Base-by-base conservation (phyloP, 1,284 basidiomycete genomes). In the Tremellales sp. region DNA sequence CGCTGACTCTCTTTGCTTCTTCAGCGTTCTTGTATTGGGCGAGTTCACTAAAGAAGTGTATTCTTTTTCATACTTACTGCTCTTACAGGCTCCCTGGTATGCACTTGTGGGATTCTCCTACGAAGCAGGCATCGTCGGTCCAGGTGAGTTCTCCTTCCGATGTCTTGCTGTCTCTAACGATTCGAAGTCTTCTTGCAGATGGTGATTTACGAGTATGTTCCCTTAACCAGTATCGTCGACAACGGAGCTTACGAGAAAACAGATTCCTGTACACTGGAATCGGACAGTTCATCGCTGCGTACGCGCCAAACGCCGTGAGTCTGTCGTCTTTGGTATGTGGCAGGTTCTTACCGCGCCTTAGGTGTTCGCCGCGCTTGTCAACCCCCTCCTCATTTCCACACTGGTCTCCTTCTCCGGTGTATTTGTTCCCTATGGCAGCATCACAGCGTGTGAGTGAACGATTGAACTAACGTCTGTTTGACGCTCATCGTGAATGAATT, bases 301-400 rank as follows among this genome's bases (percentile, higher is more conserved):
- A 50, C 31, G 50, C 51, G 7, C 53, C 53, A 0, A 47, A 43
- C 14, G 19, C 40, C 14, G 13, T 38, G 9, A 16, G 36, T 8
- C 43, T 12, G n/a, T 58, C 27, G 21, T 50, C 86, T 73, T 87
- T 75, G 74, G 46, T 3, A 48, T 42, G 25, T 43, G 54, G 16
- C 45, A 48, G 48, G 53, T 5, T 52, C 58, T 2, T 56, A 60
- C 42, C n/a, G 43, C 18, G 48, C 50, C 21, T 51, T 55, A 43
- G 56, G 62, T 66, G 9, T 63, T 66, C 19, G 66, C 66, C n/a
- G 62, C 66, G 10, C 45, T 63, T 13, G 57, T 63, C 45, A 60
- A 61, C 44, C 59, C 59, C 10, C 47, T 64, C 18, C 47, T 60
- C 26, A 58, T 61, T 47, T 54, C 48, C 42, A 35, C 14, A 19